Conservation (phyloP, 2,329 filamentous ascomycete species). For the Alternaria brassicae region DNA sequence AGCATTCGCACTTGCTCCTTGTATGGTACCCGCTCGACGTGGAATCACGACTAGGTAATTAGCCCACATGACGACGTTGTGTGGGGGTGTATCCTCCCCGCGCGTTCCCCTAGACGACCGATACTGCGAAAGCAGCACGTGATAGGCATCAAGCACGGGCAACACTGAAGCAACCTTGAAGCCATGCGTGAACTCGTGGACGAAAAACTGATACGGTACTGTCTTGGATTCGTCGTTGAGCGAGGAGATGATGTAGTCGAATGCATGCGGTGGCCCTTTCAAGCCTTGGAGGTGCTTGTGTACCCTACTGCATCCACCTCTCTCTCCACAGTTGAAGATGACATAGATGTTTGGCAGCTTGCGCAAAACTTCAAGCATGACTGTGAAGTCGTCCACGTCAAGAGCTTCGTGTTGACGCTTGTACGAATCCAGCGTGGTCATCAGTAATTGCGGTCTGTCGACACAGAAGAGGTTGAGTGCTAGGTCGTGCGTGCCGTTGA, state of each 20-base stretch:
- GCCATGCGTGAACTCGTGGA: conserved; percentile 36
- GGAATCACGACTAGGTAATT: conserved; percentile 59
- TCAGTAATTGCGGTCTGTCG: conserved; percentile 57
- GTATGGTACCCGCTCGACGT: conserved; percentile 45
- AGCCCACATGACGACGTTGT: conserved; percentile 57
- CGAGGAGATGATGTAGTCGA: conserved; percentile 30
- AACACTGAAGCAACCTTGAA: conserved; percentile 12
- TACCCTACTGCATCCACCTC: conserved; percentile 55
- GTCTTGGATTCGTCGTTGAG: conserved; percentile 24
- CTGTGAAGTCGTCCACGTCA: conserved; percentile 51
- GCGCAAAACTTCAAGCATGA: conserved; percentile 47
- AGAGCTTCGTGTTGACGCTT: conserved; percentile 57
- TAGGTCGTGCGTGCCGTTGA: conserved; percentile 56
- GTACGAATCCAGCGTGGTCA: conserved; percentile 58
- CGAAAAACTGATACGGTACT: conserved; percentile 50
- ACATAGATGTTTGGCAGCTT: conserved; percentile 45
- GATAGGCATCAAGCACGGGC: conserved; percentile 28
- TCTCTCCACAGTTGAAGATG: conserved; percentile 58
- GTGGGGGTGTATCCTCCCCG: conserved; percentile 47
- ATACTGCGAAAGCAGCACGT: conserved; percentile 24
- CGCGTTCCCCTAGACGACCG: conserved; percentile 16
- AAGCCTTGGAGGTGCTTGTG: conserved; percentile 61
- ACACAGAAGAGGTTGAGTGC: conserved; percentile 60
- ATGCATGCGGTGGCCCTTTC: conserved; percentile 41
- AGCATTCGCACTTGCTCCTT: conserved; percentile 54